phyloP scores from a whole-genome alignment of 306 rosid species.

The Castanea crenata region DNA sequence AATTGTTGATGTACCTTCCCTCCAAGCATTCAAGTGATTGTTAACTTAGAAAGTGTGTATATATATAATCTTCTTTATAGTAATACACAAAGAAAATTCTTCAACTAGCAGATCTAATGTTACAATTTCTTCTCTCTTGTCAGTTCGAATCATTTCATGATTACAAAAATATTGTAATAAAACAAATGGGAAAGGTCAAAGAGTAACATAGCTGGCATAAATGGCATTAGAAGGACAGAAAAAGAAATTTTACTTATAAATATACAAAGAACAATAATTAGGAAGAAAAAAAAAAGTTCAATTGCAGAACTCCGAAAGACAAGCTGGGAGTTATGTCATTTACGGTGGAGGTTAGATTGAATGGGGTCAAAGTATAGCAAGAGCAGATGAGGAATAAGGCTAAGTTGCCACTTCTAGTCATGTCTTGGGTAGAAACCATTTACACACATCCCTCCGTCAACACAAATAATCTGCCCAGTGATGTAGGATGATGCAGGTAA shows the following conservation, averaged over 20 bases:
- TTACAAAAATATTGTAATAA: background rate
- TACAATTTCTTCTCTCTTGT: background rate
- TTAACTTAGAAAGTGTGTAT: too few species aligned
- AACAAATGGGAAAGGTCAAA: background rate
- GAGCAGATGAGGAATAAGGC: background rate
- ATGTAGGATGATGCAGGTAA: conserved; percentile 74
- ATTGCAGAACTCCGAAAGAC: background rate
- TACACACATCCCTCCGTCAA: conserved; percentile 75
- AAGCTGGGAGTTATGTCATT: background rate
- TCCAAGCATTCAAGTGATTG: too few species aligned
- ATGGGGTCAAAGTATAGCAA: background rate
- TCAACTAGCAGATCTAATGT: background rate
- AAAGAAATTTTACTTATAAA: background rate
- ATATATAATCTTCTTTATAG: too few species aligned
- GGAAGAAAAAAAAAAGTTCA: background rate
- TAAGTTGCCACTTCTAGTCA: conserved; percentile 25
- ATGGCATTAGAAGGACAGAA: background rate
- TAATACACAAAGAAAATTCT: background rate
- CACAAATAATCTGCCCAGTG: conserved; percentile 73
- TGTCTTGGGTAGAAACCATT: conserved; percentile 54
- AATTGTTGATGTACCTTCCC: too few species aligned
- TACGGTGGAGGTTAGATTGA: background rate
- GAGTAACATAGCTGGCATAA: background rate
- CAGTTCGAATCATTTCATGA: background rate
- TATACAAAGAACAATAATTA: background rate